Evolutionary conservation across 345 rosid species (phyloP).

Genomic region (Aquilaria sinensis): DNA sequence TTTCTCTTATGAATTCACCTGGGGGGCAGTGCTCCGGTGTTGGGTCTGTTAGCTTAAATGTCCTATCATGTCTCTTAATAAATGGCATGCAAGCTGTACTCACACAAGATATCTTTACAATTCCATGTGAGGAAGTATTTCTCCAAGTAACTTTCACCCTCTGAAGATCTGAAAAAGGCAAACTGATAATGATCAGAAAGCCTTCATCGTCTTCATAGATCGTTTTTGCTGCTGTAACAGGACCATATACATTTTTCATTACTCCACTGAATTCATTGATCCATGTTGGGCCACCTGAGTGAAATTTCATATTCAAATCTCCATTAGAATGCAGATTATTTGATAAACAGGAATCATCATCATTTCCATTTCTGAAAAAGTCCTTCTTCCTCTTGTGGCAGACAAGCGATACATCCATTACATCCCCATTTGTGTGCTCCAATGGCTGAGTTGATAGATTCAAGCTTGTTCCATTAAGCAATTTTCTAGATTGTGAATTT

Average conservation of each 20-base stretch:
- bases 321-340: slow-evolving; percentile 30
- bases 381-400: slow-evolving; percentile 55
- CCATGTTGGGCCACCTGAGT: slow-evolving; percentile 49
- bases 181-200: slow-evolving; percentile 60
- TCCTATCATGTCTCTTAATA: slow-evolving; percentile 68
- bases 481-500: slow-evolving; percentile 32
- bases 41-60: slow-evolving; percentile 89
- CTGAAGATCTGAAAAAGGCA: slow-evolving; percentile 77
- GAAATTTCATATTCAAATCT: slow-evolving; percentile 42
- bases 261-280: slow-evolving; percentile 54
- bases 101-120: slow-evolving; percentile 71
- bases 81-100: slow-evolving; percentile 76
- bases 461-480: slow-evolving; percentile 45
- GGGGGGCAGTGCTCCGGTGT: slow-evolving; percentile 94
- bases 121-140: slow-evolving; percentile 63
- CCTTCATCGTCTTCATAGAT: slow-evolving; percentile 76
- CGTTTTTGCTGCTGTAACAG: slow-evolving; percentile 81
- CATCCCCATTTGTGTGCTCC: slow-evolving; percentile 36
- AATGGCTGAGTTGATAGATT: slow-evolving; percentile 59
- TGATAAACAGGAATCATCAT: slow-evolving; percentile 38
- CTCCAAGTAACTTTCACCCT: slow-evolving; percentile 89
- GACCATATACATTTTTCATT: slow-evolving; percentile 68
- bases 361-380: slow-evolving; percentile 30
- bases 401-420: slow-evolving; percentile 25
- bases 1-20: slow-evolving; percentile 73